phyloP scores from a whole-genome alignment of 495 filamentous ascomycete genomes.

The Elasticomyces elasticus region DNA sequence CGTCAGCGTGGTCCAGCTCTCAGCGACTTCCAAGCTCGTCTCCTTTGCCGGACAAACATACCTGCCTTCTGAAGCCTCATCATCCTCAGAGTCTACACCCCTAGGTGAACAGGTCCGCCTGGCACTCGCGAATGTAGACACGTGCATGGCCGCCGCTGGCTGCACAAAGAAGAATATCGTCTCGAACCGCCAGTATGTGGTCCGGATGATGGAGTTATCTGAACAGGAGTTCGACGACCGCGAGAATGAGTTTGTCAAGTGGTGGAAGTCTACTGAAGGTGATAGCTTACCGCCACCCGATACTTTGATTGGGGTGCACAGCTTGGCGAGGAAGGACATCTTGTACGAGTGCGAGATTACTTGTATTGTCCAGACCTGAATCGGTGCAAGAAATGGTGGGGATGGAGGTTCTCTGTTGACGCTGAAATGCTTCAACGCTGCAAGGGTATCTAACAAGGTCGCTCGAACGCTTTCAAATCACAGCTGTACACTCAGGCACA shows the following conservation, averaged over 20 bases:
- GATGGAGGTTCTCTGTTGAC: no score
- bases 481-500: no score
- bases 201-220: neutral
- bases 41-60: conserved; percentile 10
- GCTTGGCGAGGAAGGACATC: conserved; percentile 4
- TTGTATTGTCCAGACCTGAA: neutral
- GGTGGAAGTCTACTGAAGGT: conserved; percentile 2
- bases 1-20: conserved; percentile 4
- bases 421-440: no score
- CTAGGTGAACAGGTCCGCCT: neutral
- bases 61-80: neutral
- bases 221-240: neutral
- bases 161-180: conserved; percentile 1
- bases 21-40: neutral
- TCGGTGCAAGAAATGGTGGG: neutral
- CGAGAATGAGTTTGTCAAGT: neutral
- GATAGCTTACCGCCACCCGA: conserved; percentile 2
- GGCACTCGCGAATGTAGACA: conserved; percentile 5
- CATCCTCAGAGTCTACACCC: neutral
- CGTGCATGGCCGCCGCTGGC: conserved; percentile 5
- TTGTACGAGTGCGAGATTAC: conserved; percentile 7
- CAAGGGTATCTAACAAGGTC: no score
- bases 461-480: no score
- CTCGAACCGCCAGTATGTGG: conserved; percentile 8
- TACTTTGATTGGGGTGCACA: conserved; percentile 10